phyloP scores from a whole-genome alignment of 2,329 filamentous ascomycete genomes.

The Colletotrichum abscissum region DNA sequence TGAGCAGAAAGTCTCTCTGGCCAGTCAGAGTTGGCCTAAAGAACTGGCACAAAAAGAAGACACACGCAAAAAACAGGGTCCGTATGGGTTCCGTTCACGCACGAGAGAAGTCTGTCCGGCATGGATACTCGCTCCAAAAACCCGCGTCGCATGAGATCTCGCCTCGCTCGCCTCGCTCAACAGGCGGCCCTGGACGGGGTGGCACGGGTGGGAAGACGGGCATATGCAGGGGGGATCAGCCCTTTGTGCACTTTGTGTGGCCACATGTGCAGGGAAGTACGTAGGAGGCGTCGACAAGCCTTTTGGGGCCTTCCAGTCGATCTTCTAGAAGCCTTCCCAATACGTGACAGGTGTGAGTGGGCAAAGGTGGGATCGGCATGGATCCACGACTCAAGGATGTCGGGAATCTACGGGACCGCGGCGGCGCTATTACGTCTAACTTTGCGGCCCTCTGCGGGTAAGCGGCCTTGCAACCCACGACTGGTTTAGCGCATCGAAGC shows the following conservation, averaged over 20 bases:
- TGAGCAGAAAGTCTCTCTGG: not conserved
- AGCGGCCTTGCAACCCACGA: slow-evolving; percentile 3
- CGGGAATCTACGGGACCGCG: slow-evolving; percentile 28
- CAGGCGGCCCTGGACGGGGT: not conserved
- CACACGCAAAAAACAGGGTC: not conserved
- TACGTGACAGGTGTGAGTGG: slow-evolving; percentile 4
- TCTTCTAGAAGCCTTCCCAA: slow-evolving; percentile 35
- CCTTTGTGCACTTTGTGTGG: not conserved
- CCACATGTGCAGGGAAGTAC: slow-evolving; percentile 4
- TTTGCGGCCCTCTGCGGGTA: slow-evolving; percentile 16
- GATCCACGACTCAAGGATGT: slow-evolving; percentile 24
- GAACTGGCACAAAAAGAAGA: not conserved
- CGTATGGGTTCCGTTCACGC: not conserved
- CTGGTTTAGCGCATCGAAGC: slow-evolving; percentile 15
- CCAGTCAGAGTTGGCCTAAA: slow-evolving; percentile 11
- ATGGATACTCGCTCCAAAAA: slow-evolving; percentile 7
- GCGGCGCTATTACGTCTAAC: slow-evolving; percentile 27
- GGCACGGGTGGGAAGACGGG: not conserved
- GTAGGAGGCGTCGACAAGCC: slow-evolving; percentile 29
- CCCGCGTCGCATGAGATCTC: slow-evolving; percentile 19
- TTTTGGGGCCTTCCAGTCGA: slow-evolving; percentile 4
- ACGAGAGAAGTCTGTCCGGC: not conserved
- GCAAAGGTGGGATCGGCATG: not conserved
- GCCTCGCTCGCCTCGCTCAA: slow-evolving; percentile 23
- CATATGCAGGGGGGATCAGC: slow-evolving; percentile 5